A percentile compares a stretch with the other conserved stretches of the same genome.
Conservation (phyloP, 192 early-diverging fungal species). For the Cladochytrium replicatum region DNA sequence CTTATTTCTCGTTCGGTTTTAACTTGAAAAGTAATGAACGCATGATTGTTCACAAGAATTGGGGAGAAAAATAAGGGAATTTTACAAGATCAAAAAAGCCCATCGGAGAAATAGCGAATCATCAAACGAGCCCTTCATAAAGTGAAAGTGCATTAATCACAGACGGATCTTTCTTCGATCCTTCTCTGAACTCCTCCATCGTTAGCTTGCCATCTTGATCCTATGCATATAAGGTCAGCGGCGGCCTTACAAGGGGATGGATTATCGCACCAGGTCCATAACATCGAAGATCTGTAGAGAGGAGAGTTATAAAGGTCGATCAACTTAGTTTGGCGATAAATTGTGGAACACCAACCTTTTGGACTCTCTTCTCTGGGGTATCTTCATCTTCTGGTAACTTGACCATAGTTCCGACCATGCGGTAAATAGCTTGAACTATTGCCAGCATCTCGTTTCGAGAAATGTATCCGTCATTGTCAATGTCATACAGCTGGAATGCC, state of each 20-base stretch:
- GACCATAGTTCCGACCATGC: conserved; percentile 86
- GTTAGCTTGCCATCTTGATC: conserved; percentile 73
- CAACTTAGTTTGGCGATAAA: too few species aligned
- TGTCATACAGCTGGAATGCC: conserved; percentile 86
- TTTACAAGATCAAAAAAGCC: too few species aligned
- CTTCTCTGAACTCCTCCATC: conserved; percentile 80
- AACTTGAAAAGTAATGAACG: too few species aligned
- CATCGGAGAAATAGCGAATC: too few species aligned
- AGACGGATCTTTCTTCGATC: conserved; percentile 75
- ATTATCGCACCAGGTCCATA: too few species aligned
- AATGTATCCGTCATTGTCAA: conserved; percentile 79
- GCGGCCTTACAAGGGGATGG: too few species aligned
- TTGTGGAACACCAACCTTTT: conserved; percentile 85
- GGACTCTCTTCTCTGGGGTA: conserved; percentile 80
- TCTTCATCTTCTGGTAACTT: conserved; percentile 85
- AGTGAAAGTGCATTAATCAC: conserved; percentile 80
- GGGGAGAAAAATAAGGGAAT: too few species aligned
- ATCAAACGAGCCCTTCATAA: conserved; percentile 76
- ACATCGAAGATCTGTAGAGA: too few species aligned
- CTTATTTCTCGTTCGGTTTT: too few species aligned
- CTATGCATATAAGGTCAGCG: too few species aligned
- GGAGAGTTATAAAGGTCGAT: too few species aligned
- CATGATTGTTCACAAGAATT: too few species aligned
- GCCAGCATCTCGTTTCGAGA: conserved; percentile 79
- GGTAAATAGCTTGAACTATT: conserved; percentile 89